Evolutionary conservation across 345 rosid species (phyloP).

Genomic region (Citrus maxima): DNA sequence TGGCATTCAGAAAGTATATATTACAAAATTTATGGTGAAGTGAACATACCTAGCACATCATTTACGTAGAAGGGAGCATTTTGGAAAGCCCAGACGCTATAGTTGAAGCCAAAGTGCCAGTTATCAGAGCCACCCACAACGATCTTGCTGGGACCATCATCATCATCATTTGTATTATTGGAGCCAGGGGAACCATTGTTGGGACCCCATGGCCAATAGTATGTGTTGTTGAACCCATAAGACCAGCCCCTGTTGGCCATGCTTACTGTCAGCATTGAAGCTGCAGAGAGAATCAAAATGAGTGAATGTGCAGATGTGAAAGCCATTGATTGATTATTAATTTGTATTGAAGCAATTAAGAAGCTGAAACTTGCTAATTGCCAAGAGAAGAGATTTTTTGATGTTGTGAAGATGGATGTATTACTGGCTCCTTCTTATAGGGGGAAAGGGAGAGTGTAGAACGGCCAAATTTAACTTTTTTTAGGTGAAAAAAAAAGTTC

Average conservation of each 20-base stretch:
- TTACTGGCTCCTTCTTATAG: slow-evolving; percentile 3
- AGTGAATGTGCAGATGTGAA: neutral
- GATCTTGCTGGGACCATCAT: slow-evolving; percentile 34
- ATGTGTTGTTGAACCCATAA: slow-evolving; percentile 24
- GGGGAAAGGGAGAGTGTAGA: neutral
- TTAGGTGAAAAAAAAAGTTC: neutral
- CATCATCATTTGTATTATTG: slow-evolving; percentile 9
- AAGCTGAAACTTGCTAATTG: neutral
- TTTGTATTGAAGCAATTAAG: neutral
- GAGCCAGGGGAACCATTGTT: neutral
- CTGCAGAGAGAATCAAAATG: slow-evolving; percentile 4
- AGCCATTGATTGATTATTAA: slow-evolving; percentile 16
- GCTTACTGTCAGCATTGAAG: slow-evolving; percentile 19
- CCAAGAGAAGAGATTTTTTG: neutral
- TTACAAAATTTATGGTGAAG: neutral
- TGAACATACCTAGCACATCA: slow-evolving; percentile 57
- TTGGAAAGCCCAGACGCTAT: slow-evolving; percentile 55
- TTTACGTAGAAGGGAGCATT: slow-evolving; percentile 56
- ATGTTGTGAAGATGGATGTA: neutral
- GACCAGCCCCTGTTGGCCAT: slow-evolving; percentile 31
- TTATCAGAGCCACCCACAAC: slow-evolving; percentile 59
- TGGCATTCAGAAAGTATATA: neutral
- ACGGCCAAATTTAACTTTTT: slow-evolving; percentile 14
- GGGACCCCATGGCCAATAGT: slow-evolving; percentile 20
- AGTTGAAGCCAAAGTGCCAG: slow-evolving; percentile 68